Percentiles rank a stretch among this genome's conserved stretches.
phyloP scores from a whole-genome alignment of 2,329 filamentous ascomycete genomes.

The Fusarium torreyae region DNA sequence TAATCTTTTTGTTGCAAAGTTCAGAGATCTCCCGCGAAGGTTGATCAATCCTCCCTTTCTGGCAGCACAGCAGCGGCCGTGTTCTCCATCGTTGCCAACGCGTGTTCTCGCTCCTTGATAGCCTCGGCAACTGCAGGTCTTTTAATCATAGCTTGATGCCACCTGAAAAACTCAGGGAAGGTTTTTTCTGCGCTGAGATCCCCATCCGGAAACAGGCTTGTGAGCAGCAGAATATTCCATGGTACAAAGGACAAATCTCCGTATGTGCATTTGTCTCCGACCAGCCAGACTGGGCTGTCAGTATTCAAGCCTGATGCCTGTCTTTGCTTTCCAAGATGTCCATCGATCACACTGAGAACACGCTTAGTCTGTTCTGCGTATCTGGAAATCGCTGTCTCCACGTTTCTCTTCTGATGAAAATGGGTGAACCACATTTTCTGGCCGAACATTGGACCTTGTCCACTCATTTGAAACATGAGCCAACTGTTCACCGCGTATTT shows the following conservation, averaged over 20 bases:
- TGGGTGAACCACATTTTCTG: slow-evolving; percentile 1
- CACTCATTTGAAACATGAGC: slow-evolving; percentile 3
- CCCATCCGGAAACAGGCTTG: not conserved
- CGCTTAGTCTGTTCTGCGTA: not conserved
- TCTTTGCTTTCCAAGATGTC: not conserved
- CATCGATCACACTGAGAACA: not conserved
- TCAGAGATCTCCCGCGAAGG: no score
- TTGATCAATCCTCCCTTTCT: not conserved
- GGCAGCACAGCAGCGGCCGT: not conserved
- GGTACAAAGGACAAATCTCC: not conserved
- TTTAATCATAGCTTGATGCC: not conserved
- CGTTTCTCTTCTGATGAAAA: not conserved
- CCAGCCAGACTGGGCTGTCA: not conserved
- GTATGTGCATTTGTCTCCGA: not conserved
- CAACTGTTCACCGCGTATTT: not conserved
- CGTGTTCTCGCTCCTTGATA: not conserved
- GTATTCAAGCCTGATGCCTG: not conserved
- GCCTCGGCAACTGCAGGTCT: not conserved
- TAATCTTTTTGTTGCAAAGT: no score
- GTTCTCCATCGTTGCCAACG: not conserved
- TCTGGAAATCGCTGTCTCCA: not conserved
- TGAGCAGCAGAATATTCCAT: not conserved
- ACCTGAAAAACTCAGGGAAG: not conserved
- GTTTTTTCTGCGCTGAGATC: not conserved
- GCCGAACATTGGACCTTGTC: not conserved